Evolutionary conservation across 2,329 filamentous ascomycete species (phyloP).

Genomic region (Rutstroemia sp.): DNA sequence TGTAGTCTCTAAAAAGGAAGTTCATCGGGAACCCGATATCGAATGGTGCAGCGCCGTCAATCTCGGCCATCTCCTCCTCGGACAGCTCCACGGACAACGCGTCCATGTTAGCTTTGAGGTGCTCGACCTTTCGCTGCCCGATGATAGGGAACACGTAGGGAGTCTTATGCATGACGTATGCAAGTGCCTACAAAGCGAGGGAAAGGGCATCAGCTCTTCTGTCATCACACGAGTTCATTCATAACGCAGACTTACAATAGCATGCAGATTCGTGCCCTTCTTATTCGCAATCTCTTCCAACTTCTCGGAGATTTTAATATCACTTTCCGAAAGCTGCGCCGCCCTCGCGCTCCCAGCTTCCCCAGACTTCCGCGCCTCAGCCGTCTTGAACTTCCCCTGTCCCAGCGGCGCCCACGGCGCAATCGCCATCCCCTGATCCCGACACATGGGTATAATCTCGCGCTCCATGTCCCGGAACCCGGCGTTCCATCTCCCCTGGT

Average conservation of each 20-base stretch:
- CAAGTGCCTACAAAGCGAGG: constrained; percentile 59
- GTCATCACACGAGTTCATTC: no score
- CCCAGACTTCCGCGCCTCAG: constrained; percentile 25
- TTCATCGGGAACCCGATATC: constrained; percentile 60
- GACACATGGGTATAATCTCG: constrained; percentile 53
- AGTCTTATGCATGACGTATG: constrained; percentile 66
- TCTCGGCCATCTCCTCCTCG: constrained; percentile 55
- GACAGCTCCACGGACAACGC: constrained; percentile 54
- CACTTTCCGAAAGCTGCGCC: constrained; percentile 37
- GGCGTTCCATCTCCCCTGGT: constrained; percentile 59
- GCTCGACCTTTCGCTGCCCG: constrained; percentile 61
- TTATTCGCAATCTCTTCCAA: constrained; percentile 51
- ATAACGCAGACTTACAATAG: no score
- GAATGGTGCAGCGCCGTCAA: constrained; percentile 56
- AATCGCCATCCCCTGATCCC: constrained; percentile 49
- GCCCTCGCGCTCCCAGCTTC: constrained; percentile 27
- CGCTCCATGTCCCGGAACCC: constrained; percentile 56
- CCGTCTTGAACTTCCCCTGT: constrained; percentile 41
- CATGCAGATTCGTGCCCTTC: constrained; percentile 36
- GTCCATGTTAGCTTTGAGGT: constrained; percentile 63
- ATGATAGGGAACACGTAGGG: constrained; percentile 69
- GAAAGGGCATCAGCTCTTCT: constrained; percentile 19
- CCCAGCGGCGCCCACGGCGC: constrained; percentile 49
- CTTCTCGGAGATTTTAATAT: constrained; percentile 34
- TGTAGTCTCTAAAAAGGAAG: constrained; percentile 32